Base-by-base conservation (phyloP, 2,329 filamentous ascomycete species). In the Pseudogymnoascus sp. region DNA sequence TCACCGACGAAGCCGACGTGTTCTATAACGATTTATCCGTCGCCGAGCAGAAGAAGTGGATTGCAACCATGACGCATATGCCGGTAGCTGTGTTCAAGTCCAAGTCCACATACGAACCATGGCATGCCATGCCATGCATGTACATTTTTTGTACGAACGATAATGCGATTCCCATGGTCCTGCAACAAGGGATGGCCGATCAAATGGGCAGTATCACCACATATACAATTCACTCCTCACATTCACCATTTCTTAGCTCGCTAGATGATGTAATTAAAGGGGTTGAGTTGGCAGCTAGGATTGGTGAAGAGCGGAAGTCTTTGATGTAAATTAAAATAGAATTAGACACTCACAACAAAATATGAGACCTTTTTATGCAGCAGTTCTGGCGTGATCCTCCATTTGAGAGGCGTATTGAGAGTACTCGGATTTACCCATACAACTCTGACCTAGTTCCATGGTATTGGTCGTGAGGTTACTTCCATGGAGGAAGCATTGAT, bases 131-230 rank as follows among this genome's bases (percentile, higher is more conserved):
- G 6, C 61, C 63, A n/a, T 66, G 64, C 21, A 37, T 63, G 4
- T 69, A 69, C 42, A 65, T 69, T 19, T 68, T 69, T 56, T 65
- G 64, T 47, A 63, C 60, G 1, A 42, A 66, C 6, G 67, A 69
- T 38, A 63, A 63, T 10, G 67, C 65, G 8, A 42, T 69, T 19
- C 63, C 63, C 16, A 61, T 63, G 4, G 26, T 56, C 10, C 19
- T 64, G 2, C 67, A 69, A 38, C 44, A 64, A 47, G 26, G 50
- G 8, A 66, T 69, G 67, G 65, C 66, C 8, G 33, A 24, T n/a
- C 63, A 66, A 33, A 13, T 66, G 1, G 64, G 66, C 14, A 61
- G 65, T 33, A 50, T 64, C 5, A 61, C 61, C 4, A 67, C 64
- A 4, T 65, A 61, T 44, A 56, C 42, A 21, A 24, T 68, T 24